Conservation (phyloP, 2,329 filamentous ascomycete genomes). For the Hypoxylon sp. region DNA sequence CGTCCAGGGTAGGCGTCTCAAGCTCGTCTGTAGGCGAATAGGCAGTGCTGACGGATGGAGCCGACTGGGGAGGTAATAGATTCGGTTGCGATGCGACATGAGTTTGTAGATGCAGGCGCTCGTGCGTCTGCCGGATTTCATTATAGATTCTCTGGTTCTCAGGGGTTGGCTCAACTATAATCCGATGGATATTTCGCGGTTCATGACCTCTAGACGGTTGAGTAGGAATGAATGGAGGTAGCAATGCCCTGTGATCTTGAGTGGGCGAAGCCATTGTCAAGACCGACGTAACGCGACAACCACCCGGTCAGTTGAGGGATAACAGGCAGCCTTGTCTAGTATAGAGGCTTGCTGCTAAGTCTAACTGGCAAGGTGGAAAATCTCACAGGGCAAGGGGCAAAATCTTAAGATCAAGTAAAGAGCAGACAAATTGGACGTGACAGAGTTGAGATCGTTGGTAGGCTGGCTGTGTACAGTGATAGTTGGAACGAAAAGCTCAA, state of each 20-base stretch:
- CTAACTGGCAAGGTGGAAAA: constrained; percentile 29
- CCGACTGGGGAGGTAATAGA: constrained; percentile 39
- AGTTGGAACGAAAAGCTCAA: constrained; percentile 39
- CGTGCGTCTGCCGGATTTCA: constrained; percentile 47
- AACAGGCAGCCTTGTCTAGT: constrained; percentile 33
- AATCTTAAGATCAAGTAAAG: constrained; percentile 16
- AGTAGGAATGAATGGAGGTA: constrained; percentile 24
- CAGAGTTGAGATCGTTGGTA: constrained; percentile 23
- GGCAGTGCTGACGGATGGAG: constrained; percentile 45
- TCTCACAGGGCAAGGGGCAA: constrained; percentile 22
- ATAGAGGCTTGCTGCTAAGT: constrained; percentile 10
- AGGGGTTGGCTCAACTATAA: constrained; percentile 48
- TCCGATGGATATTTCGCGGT: constrained; percentile 32
- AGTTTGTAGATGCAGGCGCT: constrained; percentile 41
- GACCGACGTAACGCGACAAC: constrained; percentile 10
- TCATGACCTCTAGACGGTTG: constrained; percentile 30
- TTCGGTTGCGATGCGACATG: constrained; percentile 47
- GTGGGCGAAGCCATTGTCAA: constrained; percentile 44
- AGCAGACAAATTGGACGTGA: constrained; percentile 16
- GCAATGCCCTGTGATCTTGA: constrained; percentile 14
- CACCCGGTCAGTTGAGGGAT: constrained; percentile 11
- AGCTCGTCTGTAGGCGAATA: constrained; percentile 46
- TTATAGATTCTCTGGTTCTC: constrained; percentile 52
- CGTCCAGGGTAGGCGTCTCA: constrained; percentile 34
- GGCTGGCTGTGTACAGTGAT: constrained; percentile 38